Conservation (phyloP, 441 rosid species). For the Pelargonium cotyledonis region DNA sequence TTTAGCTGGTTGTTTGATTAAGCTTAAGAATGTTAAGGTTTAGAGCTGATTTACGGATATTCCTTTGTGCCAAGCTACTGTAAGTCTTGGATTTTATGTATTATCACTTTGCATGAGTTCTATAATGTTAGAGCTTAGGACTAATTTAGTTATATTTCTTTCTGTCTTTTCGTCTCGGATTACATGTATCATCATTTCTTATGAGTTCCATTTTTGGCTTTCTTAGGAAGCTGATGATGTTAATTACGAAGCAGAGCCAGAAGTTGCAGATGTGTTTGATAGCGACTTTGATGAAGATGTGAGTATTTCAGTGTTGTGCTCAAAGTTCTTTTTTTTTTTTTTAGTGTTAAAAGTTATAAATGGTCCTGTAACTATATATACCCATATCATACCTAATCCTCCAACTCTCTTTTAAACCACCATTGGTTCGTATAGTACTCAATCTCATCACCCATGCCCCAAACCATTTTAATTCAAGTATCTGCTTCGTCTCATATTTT, state of each 20-base stretch:
- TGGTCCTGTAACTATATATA: background rate
- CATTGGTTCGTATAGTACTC: too few relatives aligned
- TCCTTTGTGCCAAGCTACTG: background rate
- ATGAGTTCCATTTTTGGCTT: background rate
- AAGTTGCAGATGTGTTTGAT: conserved; percentile 87
- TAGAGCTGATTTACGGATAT: background rate
- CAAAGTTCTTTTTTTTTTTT: background rate
- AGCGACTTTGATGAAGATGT: conserved; percentile 95
- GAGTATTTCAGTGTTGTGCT: conserved; percentile 24
- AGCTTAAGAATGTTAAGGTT: background rate
- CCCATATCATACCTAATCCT: too few relatives aligned
- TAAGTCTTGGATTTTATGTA: background rate
- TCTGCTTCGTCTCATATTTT: background rate
- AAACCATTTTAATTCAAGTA: too few relatives aligned
- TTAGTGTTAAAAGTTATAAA: background rate
- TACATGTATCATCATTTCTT: background rate
- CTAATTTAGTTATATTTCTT: background rate
- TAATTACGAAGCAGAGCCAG: conserved; percentile 73
- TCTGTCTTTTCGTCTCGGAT: background rate
- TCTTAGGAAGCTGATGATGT: conserved; percentile 73
- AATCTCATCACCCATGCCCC: too few relatives aligned
- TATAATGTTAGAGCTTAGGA: background rate
- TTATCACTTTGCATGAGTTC: background rate
- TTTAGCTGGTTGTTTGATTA: background rate
- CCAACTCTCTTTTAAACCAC: too few relatives aligned